phyloP scores from a whole-genome alignment of 306 rosid species.

The Begonia fuchsioides region DNA sequence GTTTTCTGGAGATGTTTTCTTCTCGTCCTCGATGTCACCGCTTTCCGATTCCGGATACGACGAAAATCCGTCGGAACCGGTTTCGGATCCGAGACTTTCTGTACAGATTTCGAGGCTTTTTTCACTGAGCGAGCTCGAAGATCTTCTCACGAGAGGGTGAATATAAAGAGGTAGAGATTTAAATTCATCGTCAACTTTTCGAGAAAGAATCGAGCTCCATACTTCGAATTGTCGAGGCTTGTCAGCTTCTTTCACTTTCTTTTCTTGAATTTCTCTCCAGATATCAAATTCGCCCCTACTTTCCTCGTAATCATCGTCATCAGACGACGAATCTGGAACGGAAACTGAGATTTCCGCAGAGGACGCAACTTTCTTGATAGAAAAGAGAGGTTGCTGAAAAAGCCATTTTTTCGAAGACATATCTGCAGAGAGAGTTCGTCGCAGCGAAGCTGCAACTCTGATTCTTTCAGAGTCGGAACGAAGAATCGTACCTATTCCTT shows the following conservation, averaged over 20 bases:
- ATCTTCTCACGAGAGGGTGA: conserved; percentile 66
- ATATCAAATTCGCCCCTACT: conserved; percentile 23
- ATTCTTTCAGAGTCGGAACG: conserved; percentile 18
- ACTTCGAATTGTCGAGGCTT: conserved; percentile 21
- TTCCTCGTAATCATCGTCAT: conserved; percentile 4
- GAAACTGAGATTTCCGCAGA: conserved; percentile 24
- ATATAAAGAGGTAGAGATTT: conserved; percentile 43
- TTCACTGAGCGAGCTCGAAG: conserved; percentile 33
- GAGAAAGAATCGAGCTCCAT: conserved; percentile 45
- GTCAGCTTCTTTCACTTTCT: conserved; percentile 14
- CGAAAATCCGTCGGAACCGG: conserved; percentile 67
- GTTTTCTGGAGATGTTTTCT: background rate
- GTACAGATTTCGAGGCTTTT: conserved; percentile 77
- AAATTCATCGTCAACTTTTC: conserved; percentile 20
- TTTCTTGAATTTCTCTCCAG: conserved; percentile 35
- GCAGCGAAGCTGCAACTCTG: conserved; percentile 17
- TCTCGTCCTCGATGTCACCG: conserved; percentile 11
- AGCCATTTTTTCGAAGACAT: conserved; percentile 83
- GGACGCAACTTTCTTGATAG: conserved; percentile 41
- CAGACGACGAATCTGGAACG: conserved; percentile 9
- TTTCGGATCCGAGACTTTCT: conserved; percentile 84
- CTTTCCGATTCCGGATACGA: conserved; percentile 32
- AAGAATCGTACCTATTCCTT: conserved; percentile 61
- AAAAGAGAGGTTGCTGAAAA: conserved; percentile 24
- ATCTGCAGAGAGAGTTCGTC: conserved; percentile 83